Conservation (phyloP, 495 filamentous ascomycete species). For the Penicillium canariense region DNA sequence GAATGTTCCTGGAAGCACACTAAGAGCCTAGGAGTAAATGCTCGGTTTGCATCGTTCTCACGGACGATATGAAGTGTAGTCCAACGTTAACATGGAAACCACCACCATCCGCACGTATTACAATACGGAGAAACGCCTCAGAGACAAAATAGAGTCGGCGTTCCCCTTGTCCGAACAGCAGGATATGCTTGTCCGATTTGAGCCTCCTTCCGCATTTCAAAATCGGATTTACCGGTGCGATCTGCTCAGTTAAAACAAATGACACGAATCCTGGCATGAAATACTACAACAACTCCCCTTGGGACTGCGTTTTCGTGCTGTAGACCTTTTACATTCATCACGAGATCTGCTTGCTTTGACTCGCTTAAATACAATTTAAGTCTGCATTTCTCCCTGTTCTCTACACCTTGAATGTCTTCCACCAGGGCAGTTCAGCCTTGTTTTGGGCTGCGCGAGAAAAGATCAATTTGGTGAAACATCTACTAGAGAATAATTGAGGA, state of each 20-base stretch:
- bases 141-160: too few relatives aligned
- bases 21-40: too few relatives aligned
- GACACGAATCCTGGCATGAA: not conserved
- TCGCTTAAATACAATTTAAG: not conserved
- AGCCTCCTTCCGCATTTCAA: too few relatives aligned
- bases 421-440: not conserved
- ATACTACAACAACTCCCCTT: not conserved
- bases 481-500: not conserved
- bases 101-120: too few relatives aligned
- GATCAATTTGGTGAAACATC: not conserved
- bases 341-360: not conserved
- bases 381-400: not conserved
- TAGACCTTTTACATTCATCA: not conserved
- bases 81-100: too few relatives aligned
- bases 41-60: too few relatives aligned
- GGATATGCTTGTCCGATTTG: too few relatives aligned
- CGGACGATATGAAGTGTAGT: too few relatives aligned
- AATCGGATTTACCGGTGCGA: too few relatives aligned
- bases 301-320: not conserved
- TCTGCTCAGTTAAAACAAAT: not conserved
- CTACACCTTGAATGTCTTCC: not conserved
- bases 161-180: too few relatives aligned
- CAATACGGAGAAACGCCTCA: too few relatives aligned
- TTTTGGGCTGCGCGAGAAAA: not conserved
- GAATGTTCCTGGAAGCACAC: too few relatives aligned